Conservation (phyloP, 331 rosid genomes). For the Erythrophleum ivorense region DNA sequence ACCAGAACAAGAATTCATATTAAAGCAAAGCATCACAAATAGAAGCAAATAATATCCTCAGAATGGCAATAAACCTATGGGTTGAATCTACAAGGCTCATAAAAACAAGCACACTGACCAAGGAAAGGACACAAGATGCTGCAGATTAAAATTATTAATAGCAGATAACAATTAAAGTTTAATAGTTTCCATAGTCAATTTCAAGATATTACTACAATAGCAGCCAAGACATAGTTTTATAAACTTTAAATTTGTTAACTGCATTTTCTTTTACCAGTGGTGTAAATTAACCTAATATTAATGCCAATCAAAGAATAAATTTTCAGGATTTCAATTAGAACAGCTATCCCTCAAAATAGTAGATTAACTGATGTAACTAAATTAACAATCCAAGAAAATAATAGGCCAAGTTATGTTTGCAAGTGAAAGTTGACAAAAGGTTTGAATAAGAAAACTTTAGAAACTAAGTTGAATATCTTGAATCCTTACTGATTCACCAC, state of each 20-base stretch:
- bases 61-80: conserved; percentile 22
- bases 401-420: background rate
- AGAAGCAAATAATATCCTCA: conserved; percentile 20
- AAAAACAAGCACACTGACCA: conserved; percentile 2
- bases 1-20: conserved; percentile 7
- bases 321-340: conserved; percentile 12
- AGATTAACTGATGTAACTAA: conserved; percentile 1
- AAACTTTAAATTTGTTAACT: conserved; percentile 8
- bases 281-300: background rate
- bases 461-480: conserved; percentile 33
- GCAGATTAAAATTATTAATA: background rate
- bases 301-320: conserved; percentile 16
- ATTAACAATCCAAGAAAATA: conserved; percentile 25
- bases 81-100: conserved; percentile 8
- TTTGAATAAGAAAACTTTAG: background rate
- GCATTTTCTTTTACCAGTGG: background rate
- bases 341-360: conserved; percentile 21
- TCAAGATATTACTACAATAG: conserved; percentile 20
- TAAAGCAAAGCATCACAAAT: conserved; percentile 28
- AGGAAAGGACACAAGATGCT: background rate
- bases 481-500: conserved; percentile 90
- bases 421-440: conserved; percentile 4
- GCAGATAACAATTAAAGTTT: conserved; percentile 11
- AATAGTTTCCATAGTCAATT: conserved; percentile 8
- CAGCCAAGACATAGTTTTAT: background rate